Percentiles rank a stretch among this genome's conserved stretches.
Evolutionary conservation across 2,329 filamentous ascomycete genomes (phyloP).

Genomic region (Microcera coccophila): DNA sequence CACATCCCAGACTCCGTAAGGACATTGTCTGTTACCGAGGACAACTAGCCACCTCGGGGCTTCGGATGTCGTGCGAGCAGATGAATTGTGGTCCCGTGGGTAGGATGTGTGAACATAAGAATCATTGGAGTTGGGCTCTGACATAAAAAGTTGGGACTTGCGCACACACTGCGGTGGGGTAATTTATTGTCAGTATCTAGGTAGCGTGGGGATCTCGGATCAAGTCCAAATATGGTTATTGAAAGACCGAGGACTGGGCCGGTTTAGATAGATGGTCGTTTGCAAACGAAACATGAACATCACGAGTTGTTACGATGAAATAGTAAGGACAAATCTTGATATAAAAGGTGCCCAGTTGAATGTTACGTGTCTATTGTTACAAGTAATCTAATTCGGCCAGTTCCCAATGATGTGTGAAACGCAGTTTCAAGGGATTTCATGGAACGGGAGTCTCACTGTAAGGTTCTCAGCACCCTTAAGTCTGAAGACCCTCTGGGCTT

Average conservation of each 20-base stretch:
- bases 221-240: constrained; percentile 16
- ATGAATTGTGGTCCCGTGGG: constrained; percentile 12
- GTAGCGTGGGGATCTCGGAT: constrained; percentile 19
- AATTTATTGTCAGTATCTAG: constrained; percentile 19
- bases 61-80: too few relatives aligned
- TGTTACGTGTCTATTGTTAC: constrained; percentile 11
- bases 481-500: constrained; percentile 6
- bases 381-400: neutral
- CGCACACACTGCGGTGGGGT: constrained; percentile 10
- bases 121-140: constrained; percentile 27
- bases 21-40: constrained; percentile 11
- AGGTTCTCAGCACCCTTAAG: neutral
- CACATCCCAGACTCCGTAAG: constrained; percentile 6
- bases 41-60: neutral
- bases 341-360: too few relatives aligned
- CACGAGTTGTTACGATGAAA: too few relatives aligned
- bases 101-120: constrained; percentile 21
- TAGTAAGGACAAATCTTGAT: too few relatives aligned
- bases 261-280: constrained; percentile 21
- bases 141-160: constrained; percentile 25
- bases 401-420: neutral
- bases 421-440: too few relatives aligned
- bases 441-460: neutral
- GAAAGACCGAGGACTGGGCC: constrained; percentile 20
- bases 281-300: too few relatives aligned